Base-by-base conservation (phyloP, 768 basidiomycete genomes). In the Hygrophorus pudorinus region DNA sequence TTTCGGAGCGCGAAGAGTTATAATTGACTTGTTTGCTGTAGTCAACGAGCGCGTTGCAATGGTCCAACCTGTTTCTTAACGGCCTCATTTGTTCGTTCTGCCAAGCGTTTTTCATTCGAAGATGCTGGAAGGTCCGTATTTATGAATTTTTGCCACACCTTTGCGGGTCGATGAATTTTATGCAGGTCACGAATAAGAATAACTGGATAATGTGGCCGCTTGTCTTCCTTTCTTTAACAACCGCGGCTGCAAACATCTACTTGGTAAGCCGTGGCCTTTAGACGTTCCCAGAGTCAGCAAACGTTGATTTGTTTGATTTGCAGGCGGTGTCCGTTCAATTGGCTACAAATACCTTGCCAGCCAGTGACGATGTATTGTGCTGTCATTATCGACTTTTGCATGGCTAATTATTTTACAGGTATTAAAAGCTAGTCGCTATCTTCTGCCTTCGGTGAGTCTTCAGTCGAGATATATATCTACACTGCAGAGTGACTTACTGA, bases 41-140 rank as follows among this genome's bases (percentile, higher is more conserved):
- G 65, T 61, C 67, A 30, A 59, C 62, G 2, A 71, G 62, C 45
- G 53, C 53, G 0, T 63, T 74, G 14, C 60, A 67, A 47, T 72
- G 67, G 66, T 58, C 65, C 0, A 71, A 73, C 40, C 50, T 74
- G 29, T 68, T 75, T 43, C 41, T 75, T 29, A 75, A 75, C 49
- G 71, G 71, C 2, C 51, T 67, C 7, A 66, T 76, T 30, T 68
- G 65, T 49, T 57, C 65, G 43, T 40, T 71, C 29, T 75, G 73
- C 51, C 67, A 76, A 52, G 56, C 61, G 2, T 76, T 70, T 48
- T 71, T 72, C 35, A 67, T 76, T 20, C 58, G 65, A 30, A 59
- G 69, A 42, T 75, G 75, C 45, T 78, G 73, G 71, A 72, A 71
- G 65, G 76, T 18, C 4, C 8, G 17, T 16, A 31, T 24, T 33